Evolutionary conservation across 768 basidiomycete genomes (phyloP).

Genomic region (Termitomyces sp.): DNA sequence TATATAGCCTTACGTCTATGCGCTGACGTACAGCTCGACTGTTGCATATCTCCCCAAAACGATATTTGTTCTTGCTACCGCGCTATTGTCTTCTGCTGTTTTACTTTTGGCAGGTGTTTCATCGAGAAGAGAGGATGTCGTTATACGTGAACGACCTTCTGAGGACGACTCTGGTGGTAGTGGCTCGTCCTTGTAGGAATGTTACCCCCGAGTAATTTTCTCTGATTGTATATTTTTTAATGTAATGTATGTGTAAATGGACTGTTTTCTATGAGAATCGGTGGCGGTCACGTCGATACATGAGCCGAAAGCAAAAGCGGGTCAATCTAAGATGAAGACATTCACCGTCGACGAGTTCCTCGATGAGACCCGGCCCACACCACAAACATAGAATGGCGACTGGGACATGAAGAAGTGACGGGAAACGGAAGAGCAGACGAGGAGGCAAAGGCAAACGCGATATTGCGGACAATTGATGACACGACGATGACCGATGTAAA

Average conservation of each 20-base stretch:
- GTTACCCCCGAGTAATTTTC: background rate
- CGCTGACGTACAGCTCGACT: slow-evolving; percentile 56
- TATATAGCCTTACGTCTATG: slow-evolving; percentile 62
- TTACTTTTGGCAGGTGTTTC: slow-evolving; percentile 36
- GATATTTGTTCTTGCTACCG: slow-evolving; percentile 57
- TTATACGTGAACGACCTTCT: slow-evolving; percentile 3
- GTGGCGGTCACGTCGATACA: too few relatives aligned
- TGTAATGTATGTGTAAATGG: background rate
- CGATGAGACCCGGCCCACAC: too few relatives aligned
- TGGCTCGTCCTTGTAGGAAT: background rate
- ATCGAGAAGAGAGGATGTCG: slow-evolving; percentile 10
- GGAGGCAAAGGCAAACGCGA: too few relatives aligned
- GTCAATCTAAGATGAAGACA: too few relatives aligned
- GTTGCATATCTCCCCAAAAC: slow-evolving; percentile 62
- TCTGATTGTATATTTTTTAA: background rate
- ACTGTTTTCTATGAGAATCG: background rate
- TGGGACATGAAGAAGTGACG: too few relatives aligned
- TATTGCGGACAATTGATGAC: too few relatives aligned
- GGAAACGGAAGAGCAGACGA: too few relatives aligned
- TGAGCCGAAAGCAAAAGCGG: too few relatives aligned
- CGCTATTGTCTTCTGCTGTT: slow-evolving; percentile 47
- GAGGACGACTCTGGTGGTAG: background rate
- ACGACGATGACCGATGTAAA: too few relatives aligned
- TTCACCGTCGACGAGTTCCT: too few relatives aligned
- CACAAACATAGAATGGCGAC: too few relatives aligned